Percentiles rank a stretch among this genome's conserved stretches.
These are phyloP conservation scores for Aspergillus avenaceus DNA, from an alignment of 495 filamentous ascomycete species.

Conservation along the genomic window DNA sequence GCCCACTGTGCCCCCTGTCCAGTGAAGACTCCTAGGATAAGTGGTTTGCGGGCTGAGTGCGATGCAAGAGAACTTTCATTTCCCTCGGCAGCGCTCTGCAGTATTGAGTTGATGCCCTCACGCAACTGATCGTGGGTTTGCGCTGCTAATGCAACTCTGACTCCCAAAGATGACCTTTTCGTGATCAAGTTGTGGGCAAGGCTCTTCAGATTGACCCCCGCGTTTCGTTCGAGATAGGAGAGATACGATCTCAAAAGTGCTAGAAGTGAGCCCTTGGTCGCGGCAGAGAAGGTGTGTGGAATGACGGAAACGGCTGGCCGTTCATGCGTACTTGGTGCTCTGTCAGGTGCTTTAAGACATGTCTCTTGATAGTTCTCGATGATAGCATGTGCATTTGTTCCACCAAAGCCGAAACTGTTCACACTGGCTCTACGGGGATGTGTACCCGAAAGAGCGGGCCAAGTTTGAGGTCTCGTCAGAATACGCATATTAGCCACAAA, in stretches of 20 bases:
- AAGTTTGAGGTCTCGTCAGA: constrained; percentile 26
- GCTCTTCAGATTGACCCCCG: no score
- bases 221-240: no score
- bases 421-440: constrained; percentile 29
- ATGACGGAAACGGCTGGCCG: background rate
- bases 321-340: no score
- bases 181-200: no score
- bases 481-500: constrained; percentile 38
- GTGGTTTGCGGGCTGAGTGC: no score
- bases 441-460: constrained; percentile 8
- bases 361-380: constrained; percentile 27
- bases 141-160: no score
- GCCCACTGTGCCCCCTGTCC: constrained; percentile 36
- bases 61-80: background rate
- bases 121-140: no score
- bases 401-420: constrained; percentile 57
- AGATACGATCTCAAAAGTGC: no score
- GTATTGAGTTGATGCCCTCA: no score
- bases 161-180: no score
- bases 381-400: constrained; percentile 61
- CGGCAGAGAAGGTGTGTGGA: background rate
- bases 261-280: no score
- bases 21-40: constrained; percentile 29
- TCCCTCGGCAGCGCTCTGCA: background rate
- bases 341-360: no score